Conservation (phyloP, 768 basidiomycete genomes). For the Rhizopogon roseolus region DNA sequence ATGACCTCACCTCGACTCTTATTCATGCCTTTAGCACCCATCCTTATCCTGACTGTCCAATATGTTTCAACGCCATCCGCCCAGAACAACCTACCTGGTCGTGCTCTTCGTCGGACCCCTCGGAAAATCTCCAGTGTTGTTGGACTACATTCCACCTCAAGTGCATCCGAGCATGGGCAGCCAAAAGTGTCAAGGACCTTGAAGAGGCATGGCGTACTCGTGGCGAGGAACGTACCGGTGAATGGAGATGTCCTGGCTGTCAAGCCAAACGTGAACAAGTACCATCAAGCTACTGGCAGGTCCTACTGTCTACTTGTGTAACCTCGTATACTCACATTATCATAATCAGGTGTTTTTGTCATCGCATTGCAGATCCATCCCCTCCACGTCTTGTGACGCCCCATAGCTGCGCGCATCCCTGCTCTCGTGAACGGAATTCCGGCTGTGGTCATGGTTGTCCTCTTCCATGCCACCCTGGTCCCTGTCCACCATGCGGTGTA, state of each 20-base stretch:
- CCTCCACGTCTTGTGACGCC: conserved; percentile 65
- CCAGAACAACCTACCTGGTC: conserved; percentile 86
- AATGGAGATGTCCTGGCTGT: conserved; percentile 95
- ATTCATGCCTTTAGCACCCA: conserved; percentile 60
- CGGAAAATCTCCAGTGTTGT: conserved; percentile 53
- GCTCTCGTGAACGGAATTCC: conserved; percentile 50
- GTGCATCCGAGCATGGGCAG: conserved; percentile 87
- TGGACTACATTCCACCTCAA: conserved; percentile 90
- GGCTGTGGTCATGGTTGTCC: conserved; percentile 81
- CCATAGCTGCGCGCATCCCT: conserved; percentile 72
- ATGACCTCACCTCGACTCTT: conserved; percentile 74
- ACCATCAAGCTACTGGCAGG: conserved; percentile 64
- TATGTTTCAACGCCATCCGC: conserved; percentile 77
- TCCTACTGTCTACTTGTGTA: conserved; percentile 3
- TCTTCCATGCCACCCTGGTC: conserved; percentile 87
- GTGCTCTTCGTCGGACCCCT: conserved; percentile 54
- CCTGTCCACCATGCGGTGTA: conserved; percentile 90
- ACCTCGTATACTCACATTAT: conserved; percentile 9
- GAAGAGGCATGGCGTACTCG: conserved; percentile 69
- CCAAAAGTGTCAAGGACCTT: conserved; percentile 70
- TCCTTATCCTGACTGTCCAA: conserved; percentile 76
- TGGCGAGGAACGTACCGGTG: conserved; percentile 63
- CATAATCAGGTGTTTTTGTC: conserved; percentile 74
- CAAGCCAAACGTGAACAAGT: conserved; percentile 69
- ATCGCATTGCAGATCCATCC: conserved; percentile 66